Evolutionary conservation across 2,329 filamentous ascomycete species (phyloP).

Genomic region (Helicocarpus griseus): DNA sequence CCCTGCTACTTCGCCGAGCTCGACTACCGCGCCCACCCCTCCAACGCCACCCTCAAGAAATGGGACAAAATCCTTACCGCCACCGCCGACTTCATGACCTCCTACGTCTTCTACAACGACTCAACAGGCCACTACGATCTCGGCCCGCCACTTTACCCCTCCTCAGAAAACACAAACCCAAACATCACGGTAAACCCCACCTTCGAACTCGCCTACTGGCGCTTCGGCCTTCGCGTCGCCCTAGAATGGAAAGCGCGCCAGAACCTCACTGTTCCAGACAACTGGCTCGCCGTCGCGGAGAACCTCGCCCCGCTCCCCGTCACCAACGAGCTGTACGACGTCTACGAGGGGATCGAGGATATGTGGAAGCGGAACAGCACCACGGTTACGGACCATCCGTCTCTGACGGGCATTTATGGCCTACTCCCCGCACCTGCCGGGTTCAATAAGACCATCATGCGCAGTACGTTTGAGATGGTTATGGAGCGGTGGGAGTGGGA

Average conservation of each 20-base stretch:
- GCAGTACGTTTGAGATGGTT: slow-evolving; percentile 32
- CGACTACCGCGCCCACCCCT: slow-evolving; percentile 42
- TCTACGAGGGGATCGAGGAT: slow-evolving; percentile 44
- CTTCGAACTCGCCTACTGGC: slow-evolving; percentile 53
- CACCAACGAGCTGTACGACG: slow-evolving; percentile 42
- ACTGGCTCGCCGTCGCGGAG: slow-evolving; percentile 42
- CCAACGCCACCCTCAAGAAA: slow-evolving; percentile 34
- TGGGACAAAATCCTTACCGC: slow-evolving; percentile 46
- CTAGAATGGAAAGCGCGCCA: slow-evolving; percentile 44
- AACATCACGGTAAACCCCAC: slow-evolving; percentile 49
- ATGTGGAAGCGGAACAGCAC: slow-evolving; percentile 31
- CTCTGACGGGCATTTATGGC: slow-evolving; percentile 37
- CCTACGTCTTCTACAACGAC: slow-evolving; percentile 46
- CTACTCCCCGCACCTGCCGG: slow-evolving; percentile 33
- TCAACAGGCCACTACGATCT: slow-evolving; percentile 45
- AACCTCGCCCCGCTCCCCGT: slow-evolving; percentile 46
- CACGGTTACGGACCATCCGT: slow-evolving; percentile 35
- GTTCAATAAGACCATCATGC: slow-evolving; percentile 28
- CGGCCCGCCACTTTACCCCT: slow-evolving; percentile 43
- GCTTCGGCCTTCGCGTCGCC: slow-evolving; percentile 49
- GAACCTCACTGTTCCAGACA: slow-evolving; percentile 31
- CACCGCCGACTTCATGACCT: slow-evolving; percentile 51
- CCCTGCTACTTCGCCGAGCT: slow-evolving; percentile 51
- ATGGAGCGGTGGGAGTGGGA: slow-evolving; percentile 33
- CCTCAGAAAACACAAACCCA: slow-evolving; percentile 50